Base-by-base conservation (phyloP, 345 rosid genomes). In the Gossypium bickii region DNA sequence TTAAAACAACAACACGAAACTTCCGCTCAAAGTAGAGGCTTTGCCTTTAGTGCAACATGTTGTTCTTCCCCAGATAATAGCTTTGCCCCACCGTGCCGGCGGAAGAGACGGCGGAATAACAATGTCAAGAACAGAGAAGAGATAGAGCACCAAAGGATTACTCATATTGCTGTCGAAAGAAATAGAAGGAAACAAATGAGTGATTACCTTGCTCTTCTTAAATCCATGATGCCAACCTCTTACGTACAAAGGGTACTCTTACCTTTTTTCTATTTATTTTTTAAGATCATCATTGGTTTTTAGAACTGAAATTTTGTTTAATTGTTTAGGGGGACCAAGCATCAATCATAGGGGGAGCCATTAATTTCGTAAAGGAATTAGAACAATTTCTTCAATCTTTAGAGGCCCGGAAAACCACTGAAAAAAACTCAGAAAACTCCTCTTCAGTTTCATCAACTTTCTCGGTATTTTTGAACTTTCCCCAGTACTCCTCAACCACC, bases 121-220 rank as follows among this genome's bases (percentile, higher is more conserved):
- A 69, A 56, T 63, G 76, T 76, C 29, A 87, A 83, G 78, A 85
- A 80, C 78, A 74, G 66, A 58, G 84, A 86, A 29, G 89, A 89
- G 71, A 81, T 84, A 67, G 90, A 88, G 86, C 84, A 71, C n/a
- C 92, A 88, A 77, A 89, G 97, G 77, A 84, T 85, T 80, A 86
- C 82, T 58, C 97, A 91, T 82, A 89, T 91, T 79, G 74, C 81
- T 15, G 88, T 89, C 12, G 94, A 91, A 70, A 89, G 97, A 71
- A 88, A 88, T 55, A 79, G 97, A 52, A 83, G 97, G 77, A 88
- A 79, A 76, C 97, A 83, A 75, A 91, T 91, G 94, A 91, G 86
- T 78, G 82, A 89, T 9, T 83, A 86, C 78, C 86, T 92, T 47
- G 78, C 84, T 38, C 70, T 67, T 38, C 91, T 92, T 67, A 88